These are phyloP conservation scores for Kodamaea kaohsiungensis DNA, from an alignment of 805 yeast genomes.

Conservation along the genomic window DNA sequence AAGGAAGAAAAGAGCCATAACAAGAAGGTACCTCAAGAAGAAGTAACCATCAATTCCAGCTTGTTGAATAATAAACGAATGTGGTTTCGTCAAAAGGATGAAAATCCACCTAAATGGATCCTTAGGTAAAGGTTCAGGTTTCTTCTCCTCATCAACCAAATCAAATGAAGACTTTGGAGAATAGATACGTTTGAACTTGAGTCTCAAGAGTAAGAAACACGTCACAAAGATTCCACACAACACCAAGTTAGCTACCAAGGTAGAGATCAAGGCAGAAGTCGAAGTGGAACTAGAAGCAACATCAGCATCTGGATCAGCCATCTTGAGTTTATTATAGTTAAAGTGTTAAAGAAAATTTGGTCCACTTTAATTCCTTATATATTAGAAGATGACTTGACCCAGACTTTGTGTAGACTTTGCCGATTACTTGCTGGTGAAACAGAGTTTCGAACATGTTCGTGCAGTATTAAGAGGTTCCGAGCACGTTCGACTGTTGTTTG, in stretches of 20 bases:
- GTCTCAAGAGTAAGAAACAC: constrained; percentile 65
- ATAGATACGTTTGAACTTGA: constrained; percentile 70
- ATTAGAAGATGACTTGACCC: background rate
- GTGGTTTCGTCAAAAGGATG: constrained; percentile 64
- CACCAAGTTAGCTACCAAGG: constrained; percentile 67
- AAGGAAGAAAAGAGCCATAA: constrained; percentile 51
- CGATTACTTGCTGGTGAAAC: background rate
- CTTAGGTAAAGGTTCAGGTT: constrained; percentile 71
- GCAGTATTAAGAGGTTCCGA: background rate
- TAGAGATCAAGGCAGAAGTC: constrained; percentile 71
- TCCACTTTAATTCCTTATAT: background rate
- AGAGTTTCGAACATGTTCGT: background rate
- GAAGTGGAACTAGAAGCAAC: constrained; percentile 47
- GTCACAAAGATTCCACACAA: constrained; percentile 62
- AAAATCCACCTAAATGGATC: constrained; percentile 73
- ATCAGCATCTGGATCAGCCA: constrained; percentile 3
- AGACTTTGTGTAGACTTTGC: background rate
- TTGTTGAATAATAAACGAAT: constrained; percentile 75
- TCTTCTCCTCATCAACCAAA: constrained; percentile 56
- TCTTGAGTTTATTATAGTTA: background rate
- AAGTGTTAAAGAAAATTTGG: background rate
- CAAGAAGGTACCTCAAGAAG: constrained; percentile 73
- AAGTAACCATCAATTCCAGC: constrained; percentile 95
- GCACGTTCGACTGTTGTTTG: background rate
- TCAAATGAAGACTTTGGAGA: constrained; percentile 76